Evolutionary conservation across 1,139 yeast genomes (phyloP).

Genomic region (Yamadazyma blattariae): DNA sequence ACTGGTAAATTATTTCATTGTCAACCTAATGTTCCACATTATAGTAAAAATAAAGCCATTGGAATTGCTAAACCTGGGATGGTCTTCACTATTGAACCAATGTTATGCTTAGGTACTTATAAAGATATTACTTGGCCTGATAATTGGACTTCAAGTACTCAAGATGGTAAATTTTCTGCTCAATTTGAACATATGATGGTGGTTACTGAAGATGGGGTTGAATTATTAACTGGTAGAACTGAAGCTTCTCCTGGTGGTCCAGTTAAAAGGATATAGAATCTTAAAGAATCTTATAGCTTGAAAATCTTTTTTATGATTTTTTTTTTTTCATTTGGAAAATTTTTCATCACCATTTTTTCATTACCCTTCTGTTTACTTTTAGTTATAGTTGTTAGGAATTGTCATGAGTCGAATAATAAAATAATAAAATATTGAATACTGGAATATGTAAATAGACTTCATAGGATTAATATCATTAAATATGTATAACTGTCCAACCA

Average conservation of each 20-base stretch:
- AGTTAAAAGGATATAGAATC: constrained; percentile 48
- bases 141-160: constrained; percentile 92
- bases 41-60: constrained; percentile 86
- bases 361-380: too few relatives aligned
- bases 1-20: constrained; percentile 85
- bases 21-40: constrained; percentile 93
- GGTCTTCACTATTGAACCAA: constrained; percentile 97
- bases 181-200: constrained; percentile 94
- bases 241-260: constrained; percentile 89
- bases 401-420: too few relatives aligned
- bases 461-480: too few relatives aligned
- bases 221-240: constrained; percentile 80
- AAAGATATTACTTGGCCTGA: constrained; percentile 94
- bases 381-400: too few relatives aligned
- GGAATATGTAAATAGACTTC: too few relatives aligned
- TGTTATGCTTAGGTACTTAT: constrained; percentile 87
- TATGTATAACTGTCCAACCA: too few relatives aligned
- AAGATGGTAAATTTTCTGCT: constrained; percentile 85
- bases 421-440: too few relatives aligned
- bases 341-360: background rate
- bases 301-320: too few relatives aligned
- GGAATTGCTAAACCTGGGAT: constrained; percentile 96
- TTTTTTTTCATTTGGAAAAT: background rate
- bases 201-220: constrained; percentile 93
- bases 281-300: too few relatives aligned